Conservation (phyloP, 2,329 filamentous ascomycete species). For the Ilyonectria robusta region DNA sequence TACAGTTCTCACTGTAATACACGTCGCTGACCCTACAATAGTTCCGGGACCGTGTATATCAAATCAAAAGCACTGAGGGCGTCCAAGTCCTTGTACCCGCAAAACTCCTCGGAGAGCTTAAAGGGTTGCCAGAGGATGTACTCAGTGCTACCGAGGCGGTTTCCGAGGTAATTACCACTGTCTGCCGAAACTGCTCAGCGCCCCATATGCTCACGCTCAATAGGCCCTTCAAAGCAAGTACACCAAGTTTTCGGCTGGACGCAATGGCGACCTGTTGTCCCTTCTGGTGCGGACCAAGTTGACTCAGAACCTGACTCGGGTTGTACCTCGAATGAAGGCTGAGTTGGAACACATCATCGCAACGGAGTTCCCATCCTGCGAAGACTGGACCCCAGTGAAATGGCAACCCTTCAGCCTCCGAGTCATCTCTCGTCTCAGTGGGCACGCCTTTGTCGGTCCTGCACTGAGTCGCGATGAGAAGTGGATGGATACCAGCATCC, state of each 20-base stretch:
- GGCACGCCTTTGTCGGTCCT: slow-evolving; percentile 67
- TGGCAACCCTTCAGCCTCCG: slow-evolving; percentile 67
- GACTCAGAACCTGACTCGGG: slow-evolving; percentile 62
- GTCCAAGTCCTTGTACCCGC: slow-evolving; percentile 63
- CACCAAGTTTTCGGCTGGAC: slow-evolving; percentile 64
- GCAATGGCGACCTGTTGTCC: slow-evolving; percentile 61
- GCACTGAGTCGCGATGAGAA: slow-evolving; percentile 65
- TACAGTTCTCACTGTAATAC: not conserved
- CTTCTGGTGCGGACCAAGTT: slow-evolving; percentile 62
- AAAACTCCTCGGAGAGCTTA: slow-evolving; percentile 61
- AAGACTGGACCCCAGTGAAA: slow-evolving; percentile 69
- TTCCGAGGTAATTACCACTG: slow-evolving; percentile 56
- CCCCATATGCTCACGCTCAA: slow-evolving; percentile 17
- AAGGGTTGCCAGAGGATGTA: slow-evolving; percentile 63
- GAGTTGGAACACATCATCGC: slow-evolving; percentile 63
- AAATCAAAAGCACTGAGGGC: slow-evolving; percentile 67
- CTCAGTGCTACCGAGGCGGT: slow-evolving; percentile 65
- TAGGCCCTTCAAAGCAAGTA: slow-evolving; percentile 66
- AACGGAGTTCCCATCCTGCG: slow-evolving; percentile 64
- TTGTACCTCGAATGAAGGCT: slow-evolving; percentile 61
- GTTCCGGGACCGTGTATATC: slow-evolving; percentile 65
- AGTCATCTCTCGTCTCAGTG: slow-evolving; percentile 67
- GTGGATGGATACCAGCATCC: slow-evolving; percentile 68
- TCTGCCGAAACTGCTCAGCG: not conserved
- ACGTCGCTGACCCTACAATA: slow-evolving; percentile 46